Conservation (phyloP, 345 rosid species). For the Aurinia saxatilis region DNA sequence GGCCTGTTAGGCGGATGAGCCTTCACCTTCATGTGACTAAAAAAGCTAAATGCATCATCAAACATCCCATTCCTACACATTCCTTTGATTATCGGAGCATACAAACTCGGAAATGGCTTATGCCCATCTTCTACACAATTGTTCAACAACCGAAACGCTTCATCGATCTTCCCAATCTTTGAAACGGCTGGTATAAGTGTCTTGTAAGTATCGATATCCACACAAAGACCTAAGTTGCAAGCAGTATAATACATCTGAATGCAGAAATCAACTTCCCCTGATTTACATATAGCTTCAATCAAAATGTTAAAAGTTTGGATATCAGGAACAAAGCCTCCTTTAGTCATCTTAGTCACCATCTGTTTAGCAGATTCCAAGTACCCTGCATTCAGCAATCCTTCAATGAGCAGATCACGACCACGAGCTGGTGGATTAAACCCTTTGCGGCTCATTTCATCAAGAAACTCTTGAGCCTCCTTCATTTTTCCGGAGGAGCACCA, state of each 20-base stretch:
- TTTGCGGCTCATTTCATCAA: constrained; percentile 77
- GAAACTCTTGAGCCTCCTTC: constrained; percentile 72
- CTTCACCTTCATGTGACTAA: constrained; percentile 78
- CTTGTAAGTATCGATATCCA: constrained; percentile 61
- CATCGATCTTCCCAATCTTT: constrained; percentile 68
- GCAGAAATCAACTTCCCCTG: constrained; percentile 73
- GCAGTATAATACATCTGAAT: constrained; percentile 57
- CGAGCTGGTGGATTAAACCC: constrained; percentile 85
- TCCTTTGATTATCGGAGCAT: constrained; percentile 79
- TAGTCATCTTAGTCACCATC: constrained; percentile 68
- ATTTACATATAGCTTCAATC: constrained; percentile 48
- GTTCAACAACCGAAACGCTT: constrained; percentile 59
- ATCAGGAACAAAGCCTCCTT: constrained; percentile 65
- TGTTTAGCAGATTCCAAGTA: constrained; percentile 75
- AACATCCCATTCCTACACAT: constrained; percentile 72
- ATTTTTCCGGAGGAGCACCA: constrained; percentile 86
- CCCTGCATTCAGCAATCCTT: constrained; percentile 75
- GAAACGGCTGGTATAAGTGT: constrained; percentile 83
- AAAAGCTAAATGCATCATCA: constrained; percentile 81
- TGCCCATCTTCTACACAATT: constrained; percentile 77
- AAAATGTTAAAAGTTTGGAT: constrained; percentile 55
- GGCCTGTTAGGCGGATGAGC: constrained; percentile 90
- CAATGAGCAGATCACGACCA: constrained; percentile 81
- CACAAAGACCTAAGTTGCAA: constrained; percentile 61
- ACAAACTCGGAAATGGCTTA: constrained; percentile 83